Base-by-base conservation (phyloP, 2,329 filamentous ascomycete species). In the Monilinia laxa region DNA sequence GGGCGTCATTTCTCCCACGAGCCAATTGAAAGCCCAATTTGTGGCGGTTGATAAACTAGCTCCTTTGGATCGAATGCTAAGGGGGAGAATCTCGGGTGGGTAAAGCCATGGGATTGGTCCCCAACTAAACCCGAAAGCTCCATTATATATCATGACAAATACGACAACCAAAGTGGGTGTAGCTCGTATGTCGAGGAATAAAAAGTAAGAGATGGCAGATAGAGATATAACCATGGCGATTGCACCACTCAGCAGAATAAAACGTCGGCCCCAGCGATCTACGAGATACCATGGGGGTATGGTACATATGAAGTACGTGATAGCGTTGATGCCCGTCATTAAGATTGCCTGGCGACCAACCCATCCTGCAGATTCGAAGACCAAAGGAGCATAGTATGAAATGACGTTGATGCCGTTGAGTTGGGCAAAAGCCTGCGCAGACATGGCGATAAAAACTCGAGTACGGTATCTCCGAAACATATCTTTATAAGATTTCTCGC, bases 341-440 rank as follows among this genome's bases (percentile, higher is more conserved):
- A 98, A 84, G 70, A 98, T 91, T 6, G 95, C 95, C 68, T 92
- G 85, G 72, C 94, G 92, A 38, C 94, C 95, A 65, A 87, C 80
- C 95, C 94, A 98, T n/a, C 95, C 94, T 49, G 95, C 95, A 68
- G 93, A 93, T 79, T 97, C 93, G 75, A 99, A 98, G 20, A 98
- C 94, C 66, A 96, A 87, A 0, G 95, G 95, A 0, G 95, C 95
- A 76, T 99, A 99, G 83, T 98, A 99, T 1, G 94, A 98, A 70
- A 99, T 99, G 77, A 99, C 95, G 79, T 99, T 99, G 81, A 99
- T 99, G 71, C 95, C 95, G 80, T 98, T 98, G 64, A 99, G 87
- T 79, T 99, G 95, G 38, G 95, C 95, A 71, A 99, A 86, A 7
- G 89, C 93, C 79, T 98, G 95, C 4, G 95, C 95, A 45, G 94